Percentiles rank a stretch among this genome's conserved stretches.
These are phyloP conservation scores for Asterionellopsis glacialis DNA, from an alignment of 108 stramenopile genomes.

Conservation along the genomic window DNA sequence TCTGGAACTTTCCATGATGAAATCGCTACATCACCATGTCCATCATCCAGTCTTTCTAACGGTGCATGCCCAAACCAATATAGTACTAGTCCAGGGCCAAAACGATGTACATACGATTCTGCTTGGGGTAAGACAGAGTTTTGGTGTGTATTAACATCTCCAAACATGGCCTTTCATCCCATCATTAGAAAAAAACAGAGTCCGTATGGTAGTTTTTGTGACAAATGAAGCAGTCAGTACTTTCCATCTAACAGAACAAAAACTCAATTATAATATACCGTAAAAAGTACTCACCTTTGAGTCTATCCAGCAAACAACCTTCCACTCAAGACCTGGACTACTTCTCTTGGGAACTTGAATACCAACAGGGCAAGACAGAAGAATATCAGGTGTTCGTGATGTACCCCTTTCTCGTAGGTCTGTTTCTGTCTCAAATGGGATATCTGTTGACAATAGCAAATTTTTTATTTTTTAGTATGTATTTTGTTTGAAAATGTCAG, in stretches of 20 bases:
- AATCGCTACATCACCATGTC: conserved; percentile 63
- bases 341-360: conserved; percentile 29
- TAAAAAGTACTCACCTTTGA: conserved; percentile 53
- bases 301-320: conserved; percentile 82
- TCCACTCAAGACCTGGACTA: conserved; percentile 51
- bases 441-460: conserved; percentile 21
- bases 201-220: not conserved
- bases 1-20: conserved; percentile 54
- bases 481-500: too few relatives aligned
- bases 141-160: conserved; percentile 67
- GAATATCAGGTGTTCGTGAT: conserved; percentile 70
- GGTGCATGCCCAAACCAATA: conserved; percentile 92
- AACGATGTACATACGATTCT: conserved; percentile 77
- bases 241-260: not conserved
- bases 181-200: not conserved
- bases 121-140: conserved; percentile 73
- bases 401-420: conserved; percentile 64
- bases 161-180: conserved; percentile 50
- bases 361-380: conserved; percentile 53
- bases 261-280: not conserved
- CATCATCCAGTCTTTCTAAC: conserved; percentile 47
- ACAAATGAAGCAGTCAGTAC: not conserved
- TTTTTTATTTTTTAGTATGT: too few relatives aligned
- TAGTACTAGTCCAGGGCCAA: conserved; percentile 74
- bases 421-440: conserved; percentile 82